A percentile compares a stretch with the other conserved stretches of the same genome.
These are phyloP conservation scores for Huntiella abstrusa DNA, from an alignment of 2,329 filamentous ascomycete species.

Conservation along the genomic window DNA sequence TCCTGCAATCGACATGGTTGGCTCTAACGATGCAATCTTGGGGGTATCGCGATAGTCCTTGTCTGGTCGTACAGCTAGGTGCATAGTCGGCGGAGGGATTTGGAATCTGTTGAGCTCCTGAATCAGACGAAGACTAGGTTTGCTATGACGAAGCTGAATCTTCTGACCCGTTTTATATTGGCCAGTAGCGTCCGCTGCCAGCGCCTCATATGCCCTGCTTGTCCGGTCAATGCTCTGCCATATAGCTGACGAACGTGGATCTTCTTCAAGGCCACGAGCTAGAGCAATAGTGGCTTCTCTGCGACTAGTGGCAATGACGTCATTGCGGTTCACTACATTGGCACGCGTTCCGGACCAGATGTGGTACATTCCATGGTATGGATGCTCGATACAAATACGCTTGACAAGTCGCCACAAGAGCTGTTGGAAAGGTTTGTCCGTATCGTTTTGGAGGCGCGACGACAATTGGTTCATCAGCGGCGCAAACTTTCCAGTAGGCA, in stretches of 20 bases:
- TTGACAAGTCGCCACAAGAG: slow-evolving; percentile 56
- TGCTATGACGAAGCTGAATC: slow-evolving; percentile 43
- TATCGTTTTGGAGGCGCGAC: slow-evolving; percentile 63
- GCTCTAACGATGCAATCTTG: slow-evolving; percentile 50
- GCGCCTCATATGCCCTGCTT: slow-evolving; percentile 43
- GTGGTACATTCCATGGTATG: slow-evolving; percentile 93
- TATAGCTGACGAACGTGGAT: slow-evolving; percentile 26
- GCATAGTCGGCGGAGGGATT: slow-evolving; percentile 79
- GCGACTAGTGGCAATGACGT: slow-evolving; percentile 55
- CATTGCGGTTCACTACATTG: slow-evolving; percentile 43
- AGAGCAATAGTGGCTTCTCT: slow-evolving; percentile 54
- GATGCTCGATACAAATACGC: slow-evolving; percentile 79
- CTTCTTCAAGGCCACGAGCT: slow-evolving; percentile 38
- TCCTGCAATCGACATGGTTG: slow-evolving; percentile 66
- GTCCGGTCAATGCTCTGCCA: slow-evolving; percentile 59
- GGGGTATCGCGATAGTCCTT: slow-evolving; percentile 63
- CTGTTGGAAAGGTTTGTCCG: slow-evolving; percentile 51
- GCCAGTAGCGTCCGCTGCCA: slow-evolving; percentile 47
- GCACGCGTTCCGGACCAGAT: slow-evolving; percentile 68
- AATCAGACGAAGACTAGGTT: slow-evolving; percentile 42
- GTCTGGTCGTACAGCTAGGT: slow-evolving; percentile 53
- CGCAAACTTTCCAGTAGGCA: slow-evolving; percentile 84
- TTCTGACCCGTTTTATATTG: slow-evolving; percentile 51
- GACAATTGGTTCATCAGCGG: slow-evolving; percentile 88
- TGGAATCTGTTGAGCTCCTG: slow-evolving; percentile 42